Percentiles rank a stretch among this genome's conserved stretches.
These are phyloP conservation scores for Agrostemma githago DNA, from an alignment of 148 eudicot genomes.

Conservation along the genomic window DNA sequence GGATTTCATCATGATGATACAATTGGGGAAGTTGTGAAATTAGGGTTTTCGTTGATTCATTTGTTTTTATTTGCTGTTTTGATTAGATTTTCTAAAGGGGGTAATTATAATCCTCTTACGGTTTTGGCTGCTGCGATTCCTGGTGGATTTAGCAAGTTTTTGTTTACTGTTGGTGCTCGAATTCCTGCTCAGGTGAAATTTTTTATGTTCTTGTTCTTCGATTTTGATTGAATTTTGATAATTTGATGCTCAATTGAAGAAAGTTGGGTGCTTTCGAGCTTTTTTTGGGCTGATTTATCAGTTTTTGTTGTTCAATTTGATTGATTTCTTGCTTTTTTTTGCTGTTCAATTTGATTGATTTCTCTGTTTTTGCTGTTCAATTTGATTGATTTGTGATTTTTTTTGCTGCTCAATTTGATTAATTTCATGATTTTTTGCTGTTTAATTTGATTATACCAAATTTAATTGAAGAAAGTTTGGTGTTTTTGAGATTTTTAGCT, in stretches of 20 bases:
- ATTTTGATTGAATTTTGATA: neutral
- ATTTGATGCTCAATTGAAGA: neutral
- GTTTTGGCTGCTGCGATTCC: conserved; percentile 55
- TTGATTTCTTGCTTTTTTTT: no score
- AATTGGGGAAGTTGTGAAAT: conserved; percentile 37
- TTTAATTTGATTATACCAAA: no score
- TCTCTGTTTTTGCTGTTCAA: neutral
- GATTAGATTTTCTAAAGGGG: conserved; percentile 50
- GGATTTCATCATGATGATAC: conserved; percentile 40
- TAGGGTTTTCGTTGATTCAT: conserved; percentile 36
- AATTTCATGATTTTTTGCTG: neutral
- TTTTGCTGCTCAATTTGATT: neutral
- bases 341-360: neutral
- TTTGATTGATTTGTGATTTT: no score
- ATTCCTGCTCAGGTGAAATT: conserved; percentile 80
- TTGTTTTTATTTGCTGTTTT: conserved; percentile 61
- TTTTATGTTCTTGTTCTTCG: neutral
- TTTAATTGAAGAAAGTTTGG: conserved; percentile 3
- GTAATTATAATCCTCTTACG: conserved; percentile 63
- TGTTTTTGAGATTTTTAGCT: conserved; percentile 13
- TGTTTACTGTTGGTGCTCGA: conserved; percentile 66
- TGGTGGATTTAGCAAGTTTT: conserved; percentile 49
- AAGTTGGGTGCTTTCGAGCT: neutral
- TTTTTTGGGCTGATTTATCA: neutral
- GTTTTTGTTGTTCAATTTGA: neutral